Conservation (phyloP, 2,329 filamentous ascomycete genomes). For the Beauveria sp. region DNA sequence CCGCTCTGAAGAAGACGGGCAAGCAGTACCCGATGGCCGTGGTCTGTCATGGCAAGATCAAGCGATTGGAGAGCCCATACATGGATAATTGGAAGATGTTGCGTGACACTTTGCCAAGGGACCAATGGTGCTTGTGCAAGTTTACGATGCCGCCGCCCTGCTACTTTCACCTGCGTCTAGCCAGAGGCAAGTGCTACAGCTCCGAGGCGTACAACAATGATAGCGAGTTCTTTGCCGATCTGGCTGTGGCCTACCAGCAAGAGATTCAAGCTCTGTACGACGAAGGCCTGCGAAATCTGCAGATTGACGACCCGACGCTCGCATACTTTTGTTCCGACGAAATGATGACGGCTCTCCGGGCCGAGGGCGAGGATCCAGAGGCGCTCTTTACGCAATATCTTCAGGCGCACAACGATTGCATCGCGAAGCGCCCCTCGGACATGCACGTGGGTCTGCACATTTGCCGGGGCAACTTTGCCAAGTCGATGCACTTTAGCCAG, state of each 20-base stretch:
- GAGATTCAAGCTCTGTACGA: conserved; percentile 49
- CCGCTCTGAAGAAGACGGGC: conserved; percentile 30
- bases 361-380: conserved; percentile 53
- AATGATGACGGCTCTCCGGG: conserved; percentile 52
- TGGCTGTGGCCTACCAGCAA: conserved; percentile 46
- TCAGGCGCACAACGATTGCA: conserved; percentile 65
- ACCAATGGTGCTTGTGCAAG: conserved; percentile 57
- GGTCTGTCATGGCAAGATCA: conserved; percentile 36
- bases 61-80: conserved; percentile 33
- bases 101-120: conserved; percentile 40
- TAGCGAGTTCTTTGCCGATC: conserved; percentile 49
- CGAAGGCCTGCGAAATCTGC: conserved; percentile 47
- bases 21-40: conserved; percentile 32
- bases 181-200: conserved; percentile 45
- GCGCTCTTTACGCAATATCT: conserved; percentile 63
- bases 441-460: conserved; percentile 67
- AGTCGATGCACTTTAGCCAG: conserved; percentile 55
- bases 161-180: conserved; percentile 55
- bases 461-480: conserved; percentile 50
- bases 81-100: conserved; percentile 36
- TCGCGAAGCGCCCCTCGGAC: conserved; percentile 52
- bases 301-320: conserved; percentile 57
- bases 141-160: conserved; percentile 60
- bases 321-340: conserved; percentile 61
- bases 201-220: conserved; percentile 44